These are phyloP conservation scores for Lipomyces yamanashiensis DNA, from an alignment of 805 yeast species.

Conservation along the genomic window DNA sequence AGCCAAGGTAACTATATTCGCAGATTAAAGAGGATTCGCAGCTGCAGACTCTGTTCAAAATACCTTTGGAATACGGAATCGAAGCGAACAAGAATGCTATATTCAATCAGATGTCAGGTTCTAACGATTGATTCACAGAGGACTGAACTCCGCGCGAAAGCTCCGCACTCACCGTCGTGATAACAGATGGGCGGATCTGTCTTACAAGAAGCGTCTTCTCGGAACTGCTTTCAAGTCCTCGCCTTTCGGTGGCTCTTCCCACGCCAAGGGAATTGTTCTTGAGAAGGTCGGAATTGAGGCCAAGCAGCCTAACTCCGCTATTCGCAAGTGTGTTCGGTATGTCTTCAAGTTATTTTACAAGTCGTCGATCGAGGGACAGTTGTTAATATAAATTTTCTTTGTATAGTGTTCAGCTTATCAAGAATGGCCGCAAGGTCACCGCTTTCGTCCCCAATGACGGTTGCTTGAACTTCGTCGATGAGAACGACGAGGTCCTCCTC, in stretches of 20 bases:
- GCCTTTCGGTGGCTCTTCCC: conserved; percentile 99
- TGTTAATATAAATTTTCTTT: neutral
- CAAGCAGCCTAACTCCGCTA: conserved; percentile 99
- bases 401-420: conserved; percentile 87
- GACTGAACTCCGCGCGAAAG: conserved; percentile 99
- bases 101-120: neutral
- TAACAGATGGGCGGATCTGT: conserved; percentile 99
- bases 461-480: conserved; percentile 99
- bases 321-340: conserved; percentile 98
- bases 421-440: conserved; percentile 99
- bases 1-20: conserved; percentile 59
- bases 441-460: conserved; percentile 99
- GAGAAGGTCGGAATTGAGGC: conserved; percentile 99
- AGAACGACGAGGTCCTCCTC: conserved; percentile 98
- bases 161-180: conserved; percentile 99
- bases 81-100: neutral
- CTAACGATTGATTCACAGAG: conserved; percentile 58
- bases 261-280: conserved; percentile 99
- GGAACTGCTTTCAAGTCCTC: conserved; percentile 99
- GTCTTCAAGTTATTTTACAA: neutral
- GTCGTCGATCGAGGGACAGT: neutral
- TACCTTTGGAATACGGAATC: neutral
- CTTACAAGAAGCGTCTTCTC: conserved; percentile 97
- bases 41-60: neutral
- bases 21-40: neutral